Conservation (phyloP, 2,329 filamentous ascomycete species). For the Aureobasidium zeae region DNA sequence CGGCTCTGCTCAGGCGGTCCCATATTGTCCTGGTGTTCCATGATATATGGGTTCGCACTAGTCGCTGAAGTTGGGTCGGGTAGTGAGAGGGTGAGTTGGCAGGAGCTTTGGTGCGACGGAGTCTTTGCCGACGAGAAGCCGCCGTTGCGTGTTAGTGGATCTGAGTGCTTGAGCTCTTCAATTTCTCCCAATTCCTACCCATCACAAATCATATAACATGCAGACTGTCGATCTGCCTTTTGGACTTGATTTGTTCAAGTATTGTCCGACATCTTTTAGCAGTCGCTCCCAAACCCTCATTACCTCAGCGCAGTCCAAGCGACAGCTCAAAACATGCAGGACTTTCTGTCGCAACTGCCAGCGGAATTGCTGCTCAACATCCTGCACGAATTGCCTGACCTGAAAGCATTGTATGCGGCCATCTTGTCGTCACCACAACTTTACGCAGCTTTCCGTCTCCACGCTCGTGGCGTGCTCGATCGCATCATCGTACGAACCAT, state of each 20-base stretch:
- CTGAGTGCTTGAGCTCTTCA: too few species aligned
- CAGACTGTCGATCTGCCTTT: too few species aligned
- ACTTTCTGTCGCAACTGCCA: neutral
- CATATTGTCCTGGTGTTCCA: neutral
- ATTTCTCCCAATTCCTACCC: slow-evolving; percentile 25
- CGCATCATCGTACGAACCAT: neutral
- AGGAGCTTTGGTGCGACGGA: neutral
- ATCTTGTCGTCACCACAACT: neutral
- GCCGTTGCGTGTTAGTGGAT: too few species aligned
- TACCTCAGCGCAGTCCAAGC: too few species aligned
- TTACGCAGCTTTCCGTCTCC: neutral
- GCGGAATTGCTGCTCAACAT: neutral
- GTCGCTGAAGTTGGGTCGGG: neutral
- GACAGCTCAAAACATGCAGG: too few species aligned
- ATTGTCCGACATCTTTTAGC: too few species aligned
- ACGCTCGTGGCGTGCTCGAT: neutral
- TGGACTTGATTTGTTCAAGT: too few species aligned
- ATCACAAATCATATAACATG: too few species aligned
- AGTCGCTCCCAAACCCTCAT: too few species aligned
- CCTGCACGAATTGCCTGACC: neutral
- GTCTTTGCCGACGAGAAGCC: too few species aligned
- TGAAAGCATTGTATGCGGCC: neutral
- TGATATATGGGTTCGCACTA: neutral
- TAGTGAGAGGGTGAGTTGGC: neutral
- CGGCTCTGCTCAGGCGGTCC: neutral